Evolutionary conservation across 2,329 filamentous ascomycete genomes (phyloP), one percentile per base, ranked within the genome.

Genomic region (Fusarium paranaense): DNA sequence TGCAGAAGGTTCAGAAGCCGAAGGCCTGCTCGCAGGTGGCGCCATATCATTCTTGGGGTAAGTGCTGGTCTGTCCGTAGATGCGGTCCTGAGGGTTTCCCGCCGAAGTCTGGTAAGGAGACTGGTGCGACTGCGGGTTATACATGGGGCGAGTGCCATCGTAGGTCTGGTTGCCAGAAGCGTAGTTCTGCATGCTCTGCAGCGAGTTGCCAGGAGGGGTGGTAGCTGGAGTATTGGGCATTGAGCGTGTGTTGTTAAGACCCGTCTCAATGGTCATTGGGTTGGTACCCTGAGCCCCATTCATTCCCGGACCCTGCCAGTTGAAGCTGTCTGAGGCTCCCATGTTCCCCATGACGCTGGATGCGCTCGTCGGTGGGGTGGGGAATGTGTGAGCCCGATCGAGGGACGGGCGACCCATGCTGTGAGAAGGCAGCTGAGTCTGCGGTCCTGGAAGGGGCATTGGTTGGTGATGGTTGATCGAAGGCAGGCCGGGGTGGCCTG

Each of bases 181-280:
- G 81, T 98, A 98, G 5, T 91, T 86, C 77, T 93, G 93, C 88
- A 98, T 95, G 79, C 89, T 92, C 77, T 95, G 93, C 71, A 97
- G 88, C 32, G 89, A 88, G 70, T 88, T 90, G 27, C 94, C 95
- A 0, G 96, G 96, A 14, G 96, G 95, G 0, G 96, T 97, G 7
- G 94, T 96, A 30, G 95, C 95, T 70, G 95, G 95, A n/a, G 94
- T 97, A 11, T 93, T 94, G 64, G 95, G 95, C 88, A 98, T 94
- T 72, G 94, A 97, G 78, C 94, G 92, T 69, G 93, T 87, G 83
- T 93, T 95, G 85, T 89, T 94, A 78, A 97, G 85, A 69, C 90
- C 76, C 30, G 93, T 95, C 78, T 97, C 95, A 78, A 97, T 94
- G 32, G 94, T 92, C 83, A 97, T 89, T 60, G 93, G 89, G 83